A percentile compares a stretch with the other conserved stretches of the same genome.
phyloP scores from a whole-genome alignment of 1,284 basidiomycete species.

The Hypsizygus ulmarius region DNA sequence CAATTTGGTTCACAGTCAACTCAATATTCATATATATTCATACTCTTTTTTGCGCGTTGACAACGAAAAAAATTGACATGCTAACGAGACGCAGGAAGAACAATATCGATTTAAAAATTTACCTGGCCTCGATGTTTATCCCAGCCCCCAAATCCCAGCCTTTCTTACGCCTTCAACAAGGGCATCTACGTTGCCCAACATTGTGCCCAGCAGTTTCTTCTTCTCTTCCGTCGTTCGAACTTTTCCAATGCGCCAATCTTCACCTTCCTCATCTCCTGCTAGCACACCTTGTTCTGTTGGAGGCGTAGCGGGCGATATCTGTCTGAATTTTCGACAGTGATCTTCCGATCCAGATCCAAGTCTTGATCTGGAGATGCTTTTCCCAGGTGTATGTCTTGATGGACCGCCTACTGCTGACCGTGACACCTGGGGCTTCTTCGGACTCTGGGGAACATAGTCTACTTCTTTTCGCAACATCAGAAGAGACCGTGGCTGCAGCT shows the following conservation, averaged over 20 bases:
- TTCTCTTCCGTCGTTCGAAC: slow-evolving; percentile 78
- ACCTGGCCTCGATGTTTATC: slow-evolving; percentile 20
- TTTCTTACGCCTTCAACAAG: slow-evolving; percentile 81
- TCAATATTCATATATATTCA: slow-evolving; percentile 3
- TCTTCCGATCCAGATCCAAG: slow-evolving; percentile 18
- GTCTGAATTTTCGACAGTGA: slow-evolving; percentile 13
- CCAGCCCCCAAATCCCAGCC: slow-evolving; percentile 78
- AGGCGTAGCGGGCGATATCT: slow-evolving; percentile 8
- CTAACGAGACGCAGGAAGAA: slow-evolving; percentile 4
- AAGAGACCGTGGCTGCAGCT: slow-evolving; percentile 44
- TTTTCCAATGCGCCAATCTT: slow-evolving; percentile 13
- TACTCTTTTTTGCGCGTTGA: not conserved
- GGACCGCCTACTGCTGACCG: slow-evolving; percentile 13
- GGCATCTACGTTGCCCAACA: slow-evolving; percentile 86
- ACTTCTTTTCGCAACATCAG: slow-evolving; percentile 67
- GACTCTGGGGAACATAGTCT: slow-evolving; percentile 67
- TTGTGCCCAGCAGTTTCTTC: slow-evolving; percentile 73
- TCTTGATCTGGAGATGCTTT: slow-evolving; percentile 22
- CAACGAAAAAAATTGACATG: not conserved
- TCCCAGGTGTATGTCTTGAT: slow-evolving; percentile 17
- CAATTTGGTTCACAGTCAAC: slow-evolving; percentile 1
- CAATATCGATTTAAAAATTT: not conserved
- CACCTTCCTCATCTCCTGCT: not conserved
- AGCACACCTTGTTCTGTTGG: not conserved
- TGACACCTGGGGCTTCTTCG: slow-evolving; percentile 45